A percentile compares a stretch with the other conserved stretches of the same genome.
phyloP scores from a whole-genome alignment of 495 filamentous ascomycete species.

The Staphylotrichum tortipilum region DNA sequence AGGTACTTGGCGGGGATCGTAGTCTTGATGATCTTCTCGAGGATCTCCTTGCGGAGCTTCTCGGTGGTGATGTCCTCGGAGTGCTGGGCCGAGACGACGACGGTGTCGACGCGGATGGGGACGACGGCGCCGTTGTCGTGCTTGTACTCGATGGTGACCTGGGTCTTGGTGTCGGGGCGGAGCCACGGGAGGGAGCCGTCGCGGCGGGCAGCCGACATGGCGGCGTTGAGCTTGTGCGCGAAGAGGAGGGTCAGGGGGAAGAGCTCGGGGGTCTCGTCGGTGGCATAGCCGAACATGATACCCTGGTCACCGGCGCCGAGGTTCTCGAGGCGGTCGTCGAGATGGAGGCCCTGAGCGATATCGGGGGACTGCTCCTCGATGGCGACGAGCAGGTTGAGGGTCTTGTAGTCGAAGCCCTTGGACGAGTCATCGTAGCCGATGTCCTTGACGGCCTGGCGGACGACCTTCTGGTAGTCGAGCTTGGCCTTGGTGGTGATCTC shows the following conservation, averaged over 20 bases:
- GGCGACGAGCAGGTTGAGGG: conserved; percentile 94
- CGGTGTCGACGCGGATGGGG: conserved; percentile 86
- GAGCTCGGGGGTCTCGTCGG: conserved; percentile 96
- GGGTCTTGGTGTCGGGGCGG: conserved; percentile 97
- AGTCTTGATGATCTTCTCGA: conserved; percentile 93
- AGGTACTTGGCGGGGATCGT: conserved; percentile 88
- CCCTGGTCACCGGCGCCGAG: conserved; percentile 98
- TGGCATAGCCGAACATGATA: conserved; percentile 99
- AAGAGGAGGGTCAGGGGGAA: conserved; percentile 88
- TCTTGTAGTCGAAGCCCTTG: conserved; percentile 99
- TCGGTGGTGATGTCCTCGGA: conserved; percentile 81
- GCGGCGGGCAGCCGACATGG: conserved; percentile 79
- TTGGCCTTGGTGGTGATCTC: conserved; percentile 95
- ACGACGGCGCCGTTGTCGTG: conserved; percentile 92
- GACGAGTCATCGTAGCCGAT: conserved; percentile 94
- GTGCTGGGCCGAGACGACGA: conserved; percentile 96
- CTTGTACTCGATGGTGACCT: conserved; percentile 97
- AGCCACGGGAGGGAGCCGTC: conserved; percentile 89
- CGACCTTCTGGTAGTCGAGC: conserved; percentile 96
- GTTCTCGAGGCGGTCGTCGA: conserved; percentile 92
- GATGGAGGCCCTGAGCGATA: conserved; percentile 96
- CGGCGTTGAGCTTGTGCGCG: conserved; percentile 90
- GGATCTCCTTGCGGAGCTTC: conserved; percentile 85
- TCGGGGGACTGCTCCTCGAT: conserved; percentile 99
- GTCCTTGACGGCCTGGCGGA: conserved; percentile 91